Evolutionary conservation across 495 filamentous ascomycete species (phyloP), one percentile per base, ranked within the genome.

Genomic region (Penicillium steckii): DNA sequence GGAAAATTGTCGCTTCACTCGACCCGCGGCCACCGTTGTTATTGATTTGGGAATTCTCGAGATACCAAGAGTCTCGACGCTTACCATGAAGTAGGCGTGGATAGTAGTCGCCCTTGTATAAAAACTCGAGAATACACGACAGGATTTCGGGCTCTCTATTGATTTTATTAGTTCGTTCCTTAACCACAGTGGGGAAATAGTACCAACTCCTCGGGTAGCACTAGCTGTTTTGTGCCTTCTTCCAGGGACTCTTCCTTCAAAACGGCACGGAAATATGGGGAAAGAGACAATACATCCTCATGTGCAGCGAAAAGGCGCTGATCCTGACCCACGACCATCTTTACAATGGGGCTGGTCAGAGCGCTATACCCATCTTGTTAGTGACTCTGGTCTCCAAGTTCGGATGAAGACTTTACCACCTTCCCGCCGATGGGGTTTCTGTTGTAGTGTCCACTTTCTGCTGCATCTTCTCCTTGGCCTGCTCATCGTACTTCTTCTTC

Each of bases 301-400:
- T 88, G 84, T 50, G 85, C 85, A 44, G 84, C 85, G 69, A 88
- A 88, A 68, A 96, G 79, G 57, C 90, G 87, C 66, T 85, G 83
- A 53, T 95, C 90, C 43, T 69, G 73, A 27, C 91, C 90, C 58
- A 96, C 85, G 60, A 87, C 79, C 61, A 96, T 74, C 46, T 90
- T 93, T 66, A 95, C 74, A 70, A 95, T 93, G 56, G 89, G 85
- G 55, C 87, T 90, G 52, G 85, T 78, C 67, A 85, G 76, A 59
- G 77, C 77, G 67, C 82, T 85, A 64, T 38, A 44, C 35, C 24
- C 6, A 48, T 18, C 51, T 22, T 41, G 62, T 57, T 27, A 67
- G 65, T 53, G 61, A 59, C 52, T 50, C 52, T 48, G 50, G 41
- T 48, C 54, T 47, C 55, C 51, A 66, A 50, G 52, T 50, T 55